Percentiles rank a stretch among this genome's conserved stretches.
Evolutionary conservation across 2,329 filamentous ascomycete genomes (phyloP).

Genomic region (Trichoderma sp.): DNA sequence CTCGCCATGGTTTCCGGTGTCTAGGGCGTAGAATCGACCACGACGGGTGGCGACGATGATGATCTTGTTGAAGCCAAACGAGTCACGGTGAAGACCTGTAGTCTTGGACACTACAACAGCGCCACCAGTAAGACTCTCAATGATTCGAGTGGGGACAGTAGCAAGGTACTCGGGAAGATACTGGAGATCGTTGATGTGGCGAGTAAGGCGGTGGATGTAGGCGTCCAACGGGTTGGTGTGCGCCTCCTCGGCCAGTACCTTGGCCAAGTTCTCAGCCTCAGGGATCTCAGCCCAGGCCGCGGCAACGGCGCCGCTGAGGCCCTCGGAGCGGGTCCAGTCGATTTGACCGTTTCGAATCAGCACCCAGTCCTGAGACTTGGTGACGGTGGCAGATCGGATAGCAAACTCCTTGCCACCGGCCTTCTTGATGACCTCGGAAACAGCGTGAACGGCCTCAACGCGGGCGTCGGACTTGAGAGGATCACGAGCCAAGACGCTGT

Average conservation of each 20-base stretch:
- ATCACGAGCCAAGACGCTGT: conserved; percentile 77
- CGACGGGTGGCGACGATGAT: conserved; percentile 77
- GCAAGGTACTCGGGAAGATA: conserved; percentile 74
- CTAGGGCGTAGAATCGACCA: conserved; percentile 77
- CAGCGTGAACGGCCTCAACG: conserved; percentile 62
- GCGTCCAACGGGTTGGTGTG: conserved; percentile 77
- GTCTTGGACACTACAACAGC: conserved; percentile 45
- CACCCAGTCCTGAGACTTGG: conserved; percentile 72
- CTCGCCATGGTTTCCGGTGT: conserved; percentile 71
- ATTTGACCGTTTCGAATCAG: conserved; percentile 79
- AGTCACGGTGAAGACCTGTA: conserved; percentile 61
- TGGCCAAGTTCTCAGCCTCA: conserved; percentile 71
- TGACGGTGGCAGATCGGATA: conserved; percentile 72
- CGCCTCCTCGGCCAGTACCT: conserved; percentile 81
- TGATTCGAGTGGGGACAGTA: conserved; percentile 66
- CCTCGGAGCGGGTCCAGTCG: conserved; percentile 81
- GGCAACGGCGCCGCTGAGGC: conserved; percentile 74
- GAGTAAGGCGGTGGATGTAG: conserved; percentile 83
- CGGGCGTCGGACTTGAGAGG: conserved; percentile 49
- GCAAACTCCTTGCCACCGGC: conserved; percentile 66
- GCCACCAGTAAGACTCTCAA: conserved; percentile 64
- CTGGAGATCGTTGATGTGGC: conserved; percentile 77
- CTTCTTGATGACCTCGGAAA: conserved; percentile 81
- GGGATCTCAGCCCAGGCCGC: conserved; percentile 80
- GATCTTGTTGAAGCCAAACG: conserved; percentile 87